A percentile compares a stretch with the other conserved stretches of the same genome.
These are phyloP conservation scores for Rhypophila decipiens DNA, from an alignment of 495 filamentous ascomycete genomes.

Conservation along the genomic window DNA sequence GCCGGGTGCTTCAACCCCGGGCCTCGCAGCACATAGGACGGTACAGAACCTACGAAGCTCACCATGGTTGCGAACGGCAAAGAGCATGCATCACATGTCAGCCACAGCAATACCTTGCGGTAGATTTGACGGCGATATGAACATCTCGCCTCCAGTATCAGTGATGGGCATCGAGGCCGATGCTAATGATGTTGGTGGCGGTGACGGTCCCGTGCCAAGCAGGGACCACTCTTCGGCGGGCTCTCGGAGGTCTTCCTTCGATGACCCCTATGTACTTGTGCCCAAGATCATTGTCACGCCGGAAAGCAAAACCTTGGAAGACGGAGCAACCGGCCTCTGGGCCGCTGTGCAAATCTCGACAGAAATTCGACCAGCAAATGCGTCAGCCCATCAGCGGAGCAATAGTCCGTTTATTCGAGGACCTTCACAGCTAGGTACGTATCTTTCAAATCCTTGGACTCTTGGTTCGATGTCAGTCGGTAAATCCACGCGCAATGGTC, in stretches of 20 bases:
- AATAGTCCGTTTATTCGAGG: neutral
- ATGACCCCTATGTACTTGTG: slow-evolving; percentile 29
- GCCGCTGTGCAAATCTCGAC: slow-evolving; percentile 41
- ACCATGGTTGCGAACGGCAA: slow-evolving; percentile 4
- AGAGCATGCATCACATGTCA: slow-evolving; percentile 13
- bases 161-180: neutral
- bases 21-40: neutral
- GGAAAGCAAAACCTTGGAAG: slow-evolving; percentile 42
- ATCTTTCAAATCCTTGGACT: neutral
- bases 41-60: neutral
- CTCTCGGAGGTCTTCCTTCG: neutral
- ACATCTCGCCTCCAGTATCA: too few relatives aligned
- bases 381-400: neutral
- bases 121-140: slow-evolving; percentile 3
- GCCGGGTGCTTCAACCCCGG: neutral
- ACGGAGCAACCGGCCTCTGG: slow-evolving; percentile 32
- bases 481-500: too few relatives aligned
- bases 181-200: neutral
- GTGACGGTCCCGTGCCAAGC: neutral
- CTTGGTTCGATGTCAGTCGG: neutral
- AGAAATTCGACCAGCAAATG: slow-evolving; percentile 20
- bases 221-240: neutral
- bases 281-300: slow-evolving; percentile 42
- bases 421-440: slow-evolving; percentile 8
- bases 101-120: neutral